phyloP scores from a whole-genome alignment of 2,329 filamentous ascomycete genomes.

The Colletotrichum costaricense region DNA sequence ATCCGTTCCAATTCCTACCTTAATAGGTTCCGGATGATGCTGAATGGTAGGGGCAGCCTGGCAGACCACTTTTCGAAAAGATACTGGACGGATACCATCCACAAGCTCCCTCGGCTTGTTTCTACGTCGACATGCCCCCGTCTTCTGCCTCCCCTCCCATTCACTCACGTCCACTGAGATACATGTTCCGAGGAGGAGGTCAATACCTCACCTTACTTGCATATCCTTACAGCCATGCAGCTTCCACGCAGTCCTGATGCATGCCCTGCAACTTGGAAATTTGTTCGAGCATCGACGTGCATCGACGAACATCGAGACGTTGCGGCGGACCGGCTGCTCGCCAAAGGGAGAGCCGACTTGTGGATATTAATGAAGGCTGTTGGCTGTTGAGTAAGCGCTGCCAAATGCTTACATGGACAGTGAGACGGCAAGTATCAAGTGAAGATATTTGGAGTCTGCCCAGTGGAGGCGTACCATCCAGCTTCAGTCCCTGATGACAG shows the following conservation, averaged over 20 bases:
- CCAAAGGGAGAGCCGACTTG: background rate
- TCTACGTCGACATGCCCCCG: constrained; percentile 1
- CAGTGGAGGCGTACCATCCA: background rate
- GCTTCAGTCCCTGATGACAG: background rate
- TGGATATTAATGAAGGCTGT: background rate
- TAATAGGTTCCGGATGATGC: background rate
- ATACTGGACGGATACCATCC: background rate
- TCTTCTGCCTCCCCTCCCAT: background rate
- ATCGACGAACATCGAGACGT: background rate
- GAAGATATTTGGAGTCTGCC: background rate
- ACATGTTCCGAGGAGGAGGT: background rate
- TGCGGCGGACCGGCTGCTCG: background rate
- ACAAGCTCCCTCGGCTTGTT: constrained; percentile 21
- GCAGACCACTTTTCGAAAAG: background rate
- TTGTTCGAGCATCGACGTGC: background rate
- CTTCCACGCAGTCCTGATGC: background rate
- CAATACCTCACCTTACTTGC: background rate
- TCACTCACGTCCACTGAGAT: background rate
- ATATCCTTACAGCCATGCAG: background rate
- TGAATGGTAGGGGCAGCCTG: constrained; percentile 8
- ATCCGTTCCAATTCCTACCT: background rate
- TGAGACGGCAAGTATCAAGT: background rate
- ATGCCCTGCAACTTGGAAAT: background rate
- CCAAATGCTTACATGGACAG: constrained; percentile 4
- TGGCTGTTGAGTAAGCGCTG: constrained; percentile 1